Percentiles rank a stretch among this genome's conserved stretches.
Evolutionary conservation across 345 rosid species (phyloP).

Genomic region (Durio zibethinus): DNA sequence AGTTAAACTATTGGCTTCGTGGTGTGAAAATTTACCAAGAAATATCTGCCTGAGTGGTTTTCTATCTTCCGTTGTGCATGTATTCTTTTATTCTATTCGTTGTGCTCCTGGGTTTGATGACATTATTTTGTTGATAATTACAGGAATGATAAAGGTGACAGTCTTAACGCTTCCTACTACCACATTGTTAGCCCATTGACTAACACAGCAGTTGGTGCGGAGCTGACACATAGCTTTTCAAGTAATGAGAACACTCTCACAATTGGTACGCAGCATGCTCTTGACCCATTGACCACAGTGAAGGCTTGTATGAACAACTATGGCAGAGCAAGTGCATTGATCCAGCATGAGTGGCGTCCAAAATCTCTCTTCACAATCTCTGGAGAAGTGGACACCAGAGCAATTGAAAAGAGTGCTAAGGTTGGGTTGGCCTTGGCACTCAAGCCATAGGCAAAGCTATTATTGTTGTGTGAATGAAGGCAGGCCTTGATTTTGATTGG

Average conservation of each 20-base stretch:
- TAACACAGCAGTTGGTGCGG: constrained; percentile 92
- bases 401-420: constrained; percentile 90
- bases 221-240: constrained; percentile 79
- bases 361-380: constrained; percentile 82
- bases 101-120: constrained; percentile 1
- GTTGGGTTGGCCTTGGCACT: constrained; percentile 84
- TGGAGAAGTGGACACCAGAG: constrained; percentile 87
- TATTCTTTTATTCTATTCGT: neutral
- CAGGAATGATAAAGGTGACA: constrained; percentile 88
- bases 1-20: neutral
- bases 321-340: constrained; percentile 78
- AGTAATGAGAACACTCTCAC: constrained; percentile 77
- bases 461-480: constrained; percentile 7
- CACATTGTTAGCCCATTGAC: constrained; percentile 77
- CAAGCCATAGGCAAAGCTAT: constrained; percentile 50
- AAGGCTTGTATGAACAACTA: constrained; percentile 90
- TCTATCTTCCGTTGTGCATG: neutral
- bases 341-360: constrained; percentile 97
- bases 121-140: neutral
- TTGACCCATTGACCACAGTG: constrained; percentile 83
- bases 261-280: constrained; percentile 77
- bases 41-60: neutral
- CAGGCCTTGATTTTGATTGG: constrained; percentile 6
- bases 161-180: constrained; percentile 79
- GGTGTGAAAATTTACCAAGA: neutral